Evolutionary conservation across 2,329 filamentous ascomycete genomes (phyloP), one percentile per base, ranked within the genome.

Genomic region (Davidsoniella neocaledoniae): DNA sequence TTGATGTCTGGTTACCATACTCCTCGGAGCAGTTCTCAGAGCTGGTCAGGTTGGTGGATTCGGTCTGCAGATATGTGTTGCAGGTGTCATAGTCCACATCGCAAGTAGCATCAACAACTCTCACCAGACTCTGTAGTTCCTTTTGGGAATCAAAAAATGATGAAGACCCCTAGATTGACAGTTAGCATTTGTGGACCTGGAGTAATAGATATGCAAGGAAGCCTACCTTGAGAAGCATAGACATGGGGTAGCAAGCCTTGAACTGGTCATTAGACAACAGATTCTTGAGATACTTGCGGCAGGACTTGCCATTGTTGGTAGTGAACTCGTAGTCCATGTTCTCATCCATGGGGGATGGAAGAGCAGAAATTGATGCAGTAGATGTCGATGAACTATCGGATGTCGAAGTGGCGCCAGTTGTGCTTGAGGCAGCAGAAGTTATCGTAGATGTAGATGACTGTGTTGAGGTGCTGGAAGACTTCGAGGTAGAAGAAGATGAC

Each of bases 71-170:
- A 54, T 82, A 74, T 2, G 64, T 59, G 29, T 71, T 71, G 69
- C 91, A 98, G 53, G 68, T 66, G 5, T 70, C 67, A 49, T 78
- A 66, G 57, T 88, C 71, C 53, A 80, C 79, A 3, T 69, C 68
- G 63, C 91, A 98, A 8, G 86, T 77, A 14, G 77, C 76, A 57
- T 94, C 84, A 47, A 98, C 77, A 17, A 84, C 79, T 54, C 78
- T 76, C 1, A 86, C 85, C 53, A 90, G 83, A 57, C 74, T 72
- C 46, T 83, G 70, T 36, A 82, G 70, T 4, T 83, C 83, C 59
- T 77, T 81, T 54, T 81, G 73, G 16, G 81, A 80, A 50, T 86
- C 69, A 68, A 96, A 96, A 67, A 95, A 94, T 39, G 78, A 77
- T 47, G 73, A 76, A 8, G 90, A 95, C 54, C 83, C 86, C 79